Conservation (phyloP, 78 protist genomes). For the Dictyostelium brefeldianum region DNA sequence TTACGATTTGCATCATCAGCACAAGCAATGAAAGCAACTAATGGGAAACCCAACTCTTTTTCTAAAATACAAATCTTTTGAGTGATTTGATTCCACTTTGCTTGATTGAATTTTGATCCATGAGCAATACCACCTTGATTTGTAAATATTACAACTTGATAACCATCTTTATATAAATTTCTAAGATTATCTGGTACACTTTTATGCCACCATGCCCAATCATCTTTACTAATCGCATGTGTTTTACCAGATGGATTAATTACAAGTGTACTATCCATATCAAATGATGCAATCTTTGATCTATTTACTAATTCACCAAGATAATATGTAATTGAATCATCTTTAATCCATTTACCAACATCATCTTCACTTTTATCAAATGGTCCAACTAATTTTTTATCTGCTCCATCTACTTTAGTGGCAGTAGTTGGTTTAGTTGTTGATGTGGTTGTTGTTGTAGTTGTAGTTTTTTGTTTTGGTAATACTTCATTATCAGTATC, state of each 20-base stretch:
- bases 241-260: slow-evolving; percentile 36
- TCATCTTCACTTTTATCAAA: not conserved
- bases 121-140: slow-evolving; percentile 57
- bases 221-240: slow-evolving; percentile 15
- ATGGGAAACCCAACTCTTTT: slow-evolving; percentile 36
- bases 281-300: slow-evolving; percentile 61
- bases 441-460: slow-evolving; percentile 2
- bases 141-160: slow-evolving; percentile 46
- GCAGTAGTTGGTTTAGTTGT: slow-evolving; percentile 4
- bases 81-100: not conserved
- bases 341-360: slow-evolving; percentile 23
- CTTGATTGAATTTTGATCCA: not conserved
- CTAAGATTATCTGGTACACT: slow-evolving; percentile 32
- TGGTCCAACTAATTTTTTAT: slow-evolving; percentile 8
- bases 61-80: slow-evolving; percentile 33
- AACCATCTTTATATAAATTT: slow-evolving; percentile 28
- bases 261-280: slow-evolving; percentile 65
- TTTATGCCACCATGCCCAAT: slow-evolving; percentile 68
- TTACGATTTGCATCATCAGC: slow-evolving; percentile 37
- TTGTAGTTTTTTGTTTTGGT: not conserved
- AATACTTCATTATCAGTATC: not conserved
- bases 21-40: slow-evolving; percentile 32
- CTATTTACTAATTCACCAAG: slow-evolving; percentile 12
- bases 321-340: not conserved
- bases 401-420: not conserved